Base-by-base conservation (phyloP, 495 filamentous ascomycete genomes). In the Trichoderma erinaceum region DNA sequence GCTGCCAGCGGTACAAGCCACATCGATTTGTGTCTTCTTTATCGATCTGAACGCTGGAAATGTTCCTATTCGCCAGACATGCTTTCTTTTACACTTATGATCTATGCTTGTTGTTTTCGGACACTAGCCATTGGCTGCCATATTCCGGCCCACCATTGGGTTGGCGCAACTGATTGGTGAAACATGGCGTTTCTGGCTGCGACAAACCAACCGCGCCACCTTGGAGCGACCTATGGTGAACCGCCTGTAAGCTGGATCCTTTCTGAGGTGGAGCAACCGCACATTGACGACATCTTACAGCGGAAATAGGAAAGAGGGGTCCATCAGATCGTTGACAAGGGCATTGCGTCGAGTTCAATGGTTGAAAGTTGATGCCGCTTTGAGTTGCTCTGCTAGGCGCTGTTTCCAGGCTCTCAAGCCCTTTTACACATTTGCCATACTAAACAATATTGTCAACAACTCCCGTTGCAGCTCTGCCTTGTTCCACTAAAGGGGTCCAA, bases 161-260 rank as follows among this genome's bases (percentile, higher is more conserved):
- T n/a, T 56, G 16, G 50, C n/a, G 8, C 50, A 23, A 12, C 4
- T 11, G 8, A 11, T 56, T 56, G 50, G n/a, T 56, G 50, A n/a
- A 56, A 23, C n/a, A 21, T 21, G n/a, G 50, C 50, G 50, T 4
- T 29, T 25, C 18, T 56, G n/a, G 18, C 50, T 56, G 50, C 8
- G 50, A 25, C 50, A 56, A 56, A 25, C 50, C 50, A 25, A 25
- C 50, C 50, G 50, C 50, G 50, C 50, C 50, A 56, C 50, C 50
- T 21, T 5, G 50, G 25, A 29, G 29, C 29, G 29, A 29, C 29
- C 21, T 11, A 11, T 23, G n/a, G 12, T 12, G 4, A 11, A 6
- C 1, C 44, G n/a, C 15, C 13, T 13, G 44, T n/a, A 48, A n/a
- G 44, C 13, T 15, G 44, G 44, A n/a, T 48, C 44, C 44, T 4